Evolutionary conservation across 2,329 filamentous ascomycete genomes (phyloP).

Genomic region (Neurospora sp.): DNA sequence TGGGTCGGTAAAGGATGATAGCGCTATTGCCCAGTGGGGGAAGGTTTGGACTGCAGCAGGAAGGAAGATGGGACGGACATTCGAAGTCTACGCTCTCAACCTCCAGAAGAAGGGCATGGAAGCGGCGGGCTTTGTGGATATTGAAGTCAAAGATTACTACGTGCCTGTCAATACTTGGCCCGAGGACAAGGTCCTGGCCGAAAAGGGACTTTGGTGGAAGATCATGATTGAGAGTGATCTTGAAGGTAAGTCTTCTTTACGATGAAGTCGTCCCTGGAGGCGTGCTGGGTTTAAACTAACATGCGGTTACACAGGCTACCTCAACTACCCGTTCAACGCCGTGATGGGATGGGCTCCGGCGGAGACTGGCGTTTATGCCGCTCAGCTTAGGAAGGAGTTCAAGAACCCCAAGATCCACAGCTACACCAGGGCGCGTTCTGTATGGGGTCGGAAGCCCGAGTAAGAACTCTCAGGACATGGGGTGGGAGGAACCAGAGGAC

Average conservation of each 20-base stretch:
- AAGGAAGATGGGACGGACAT: neutral
- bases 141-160: neutral
- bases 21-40: slow-evolving; percentile 3
- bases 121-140: slow-evolving; percentile 5
- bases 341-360: slow-evolving; percentile 12
- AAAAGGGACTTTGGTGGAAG: slow-evolving; percentile 16
- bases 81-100: neutral
- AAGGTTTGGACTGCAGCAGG: slow-evolving; percentile 5
- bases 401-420: slow-evolving; percentile 4
- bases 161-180: neutral
- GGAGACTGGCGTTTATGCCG: slow-evolving; percentile 10
- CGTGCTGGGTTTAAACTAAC: neutral
- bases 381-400: slow-evolving; percentile 11
- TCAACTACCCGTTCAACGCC: slow-evolving; percentile 4
- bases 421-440: neutral
- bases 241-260: slow-evolving; percentile 11
- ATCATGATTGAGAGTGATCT: slow-evolving; percentile 7
- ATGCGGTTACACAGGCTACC: slow-evolving; percentile 1
- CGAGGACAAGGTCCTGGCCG: neutral
- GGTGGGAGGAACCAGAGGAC: neutral
- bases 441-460: slow-evolving; percentile 6
- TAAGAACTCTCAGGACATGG: neutral
- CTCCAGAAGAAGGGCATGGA: slow-evolving; percentile 1
- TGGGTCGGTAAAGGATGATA: neutral
- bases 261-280: neutral